These are phyloP conservation scores for Chloris gayana DNA, from an alignment of 176 grass and related monocot species.

Conservation along the genomic window DNA sequence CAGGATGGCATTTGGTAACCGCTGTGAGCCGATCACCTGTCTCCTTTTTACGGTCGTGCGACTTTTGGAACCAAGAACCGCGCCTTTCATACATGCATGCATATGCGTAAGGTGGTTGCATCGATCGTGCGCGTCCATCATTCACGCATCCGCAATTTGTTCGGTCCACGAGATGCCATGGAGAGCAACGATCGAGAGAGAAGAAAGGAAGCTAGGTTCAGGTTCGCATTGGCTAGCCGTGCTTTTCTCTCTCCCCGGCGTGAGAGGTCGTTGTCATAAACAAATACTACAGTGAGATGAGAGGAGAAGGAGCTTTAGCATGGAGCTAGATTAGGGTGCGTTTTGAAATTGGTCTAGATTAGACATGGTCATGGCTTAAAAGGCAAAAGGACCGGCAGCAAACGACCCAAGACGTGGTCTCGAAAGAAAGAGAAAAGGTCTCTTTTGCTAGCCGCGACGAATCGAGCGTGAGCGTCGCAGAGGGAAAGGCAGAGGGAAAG, in stretches of 20 bases:
- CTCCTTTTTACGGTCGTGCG: neutral
- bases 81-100: neutral
- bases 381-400: neutral
- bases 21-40: neutral
- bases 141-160: constrained; percentile 24
- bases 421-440: neutral
- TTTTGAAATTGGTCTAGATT: too few species aligned
- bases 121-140: constrained; percentile 1
- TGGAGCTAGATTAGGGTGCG: constrained; percentile 27
- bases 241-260: neutral
- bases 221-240: constrained; percentile 6
- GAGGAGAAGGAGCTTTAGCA: neutral
- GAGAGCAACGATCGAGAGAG: neutral
- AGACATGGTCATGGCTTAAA: too few species aligned
- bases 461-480: constrained; percentile 21
- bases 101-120: neutral
- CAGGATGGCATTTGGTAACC: neutral
- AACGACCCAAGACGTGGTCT: constrained; percentile 2
- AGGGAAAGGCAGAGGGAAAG: too few species aligned
- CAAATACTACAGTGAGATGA: constrained; percentile 9
- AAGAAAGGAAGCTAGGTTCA: constrained; percentile 11
- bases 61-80: neutral
- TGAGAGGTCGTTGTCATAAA: constrained; percentile 19
- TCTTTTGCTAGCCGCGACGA: neutral
- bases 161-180: constrained; percentile 36